Evolutionary conservation across 495 filamentous ascomycete species (phyloP).

Genomic region (Penicillium arizonense): DNA sequence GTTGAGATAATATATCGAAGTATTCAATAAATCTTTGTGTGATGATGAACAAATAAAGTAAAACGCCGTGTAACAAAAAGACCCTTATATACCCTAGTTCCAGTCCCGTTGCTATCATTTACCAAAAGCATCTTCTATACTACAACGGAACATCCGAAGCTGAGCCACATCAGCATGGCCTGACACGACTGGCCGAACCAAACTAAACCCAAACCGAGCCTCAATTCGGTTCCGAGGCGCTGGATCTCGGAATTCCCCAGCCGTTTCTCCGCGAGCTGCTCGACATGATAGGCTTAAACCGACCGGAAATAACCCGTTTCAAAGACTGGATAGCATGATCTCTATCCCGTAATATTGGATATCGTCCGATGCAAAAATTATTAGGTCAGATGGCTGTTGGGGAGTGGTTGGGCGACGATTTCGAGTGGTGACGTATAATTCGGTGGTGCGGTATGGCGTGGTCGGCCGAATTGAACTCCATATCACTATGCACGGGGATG

Average conservation of each 20-base stretch:
- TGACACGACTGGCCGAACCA: not conserved
- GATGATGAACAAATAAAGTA: not conserved
- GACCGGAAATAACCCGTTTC: no score
- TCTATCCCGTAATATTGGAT: not conserved
- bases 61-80: not conserved
- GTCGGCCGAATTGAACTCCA: no score
- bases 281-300: no score
- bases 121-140: no score
- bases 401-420: not conserved
- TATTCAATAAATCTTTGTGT: not conserved
- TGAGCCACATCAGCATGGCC: not conserved
- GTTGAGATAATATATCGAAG: not conserved
- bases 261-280: not conserved
- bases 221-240: not conserved
- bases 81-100: conserved; percentile 3
- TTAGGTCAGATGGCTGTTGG: not conserved
- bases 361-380: no score
- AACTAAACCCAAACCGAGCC: not conserved
- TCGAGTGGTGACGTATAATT: not conserved
- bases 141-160: not conserved
- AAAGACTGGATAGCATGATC: not conserved
- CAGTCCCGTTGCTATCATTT: not conserved
- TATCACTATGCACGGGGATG: no score
- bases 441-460: not conserved
- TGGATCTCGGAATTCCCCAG: not conserved